These are phyloP conservation scores for Simplicillium sp. DNA, from an alignment of 2,329 filamentous ascomycete genomes.

Conservation along the genomic window DNA sequence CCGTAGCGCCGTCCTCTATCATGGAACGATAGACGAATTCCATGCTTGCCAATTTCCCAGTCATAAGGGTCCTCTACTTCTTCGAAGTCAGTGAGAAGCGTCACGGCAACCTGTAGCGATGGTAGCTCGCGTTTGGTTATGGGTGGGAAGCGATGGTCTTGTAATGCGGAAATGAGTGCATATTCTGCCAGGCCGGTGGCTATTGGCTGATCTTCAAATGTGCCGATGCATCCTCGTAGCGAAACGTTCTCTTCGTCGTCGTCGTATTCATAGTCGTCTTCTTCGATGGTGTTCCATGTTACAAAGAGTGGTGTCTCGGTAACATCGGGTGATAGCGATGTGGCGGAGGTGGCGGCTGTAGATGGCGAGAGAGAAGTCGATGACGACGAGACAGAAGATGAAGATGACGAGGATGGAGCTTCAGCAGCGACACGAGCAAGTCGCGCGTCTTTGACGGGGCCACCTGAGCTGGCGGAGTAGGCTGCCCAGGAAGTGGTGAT, in stretches of 20 bases:
- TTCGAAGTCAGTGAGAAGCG: slow-evolving; percentile 80
- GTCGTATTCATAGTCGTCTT: slow-evolving; percentile 35
- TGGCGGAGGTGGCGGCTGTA: slow-evolving; percentile 32
- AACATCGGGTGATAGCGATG: slow-evolving; percentile 14
- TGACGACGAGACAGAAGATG: slow-evolving; percentile 25
- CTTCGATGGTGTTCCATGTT: slow-evolving; percentile 72
- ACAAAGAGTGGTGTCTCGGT: slow-evolving; percentile 73
- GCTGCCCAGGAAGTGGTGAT: slow-evolving; percentile 57
- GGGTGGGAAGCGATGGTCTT: slow-evolving; percentile 54
- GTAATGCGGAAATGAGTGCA: slow-evolving; percentile 66
- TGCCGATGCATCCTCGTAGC: slow-evolving; percentile 92
- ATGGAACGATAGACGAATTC: slow-evolving; percentile 78
- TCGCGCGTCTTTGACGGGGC: slow-evolving; percentile 27
- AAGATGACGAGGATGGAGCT: slow-evolving; percentile 15
- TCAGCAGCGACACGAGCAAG: slow-evolving; percentile 29
- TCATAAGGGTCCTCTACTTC: slow-evolving; percentile 63
- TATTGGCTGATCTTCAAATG: slow-evolving; percentile 72
- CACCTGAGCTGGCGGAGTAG: slow-evolving; percentile 17
- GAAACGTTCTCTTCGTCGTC: slow-evolving; percentile 42
- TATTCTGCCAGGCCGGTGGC: slow-evolving; percentile 67
- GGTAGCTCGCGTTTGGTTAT: slow-evolving; percentile 45
- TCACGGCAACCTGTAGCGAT: slow-evolving; percentile 57
- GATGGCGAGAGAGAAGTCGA: slow-evolving; percentile 26
- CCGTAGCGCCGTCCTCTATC: slow-evolving; percentile 65
- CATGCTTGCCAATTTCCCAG: slow-evolving; percentile 82